phyloP scores from a whole-genome alignment of 768 basidiomycete species.

The Wakefieldia striispora region DNA sequence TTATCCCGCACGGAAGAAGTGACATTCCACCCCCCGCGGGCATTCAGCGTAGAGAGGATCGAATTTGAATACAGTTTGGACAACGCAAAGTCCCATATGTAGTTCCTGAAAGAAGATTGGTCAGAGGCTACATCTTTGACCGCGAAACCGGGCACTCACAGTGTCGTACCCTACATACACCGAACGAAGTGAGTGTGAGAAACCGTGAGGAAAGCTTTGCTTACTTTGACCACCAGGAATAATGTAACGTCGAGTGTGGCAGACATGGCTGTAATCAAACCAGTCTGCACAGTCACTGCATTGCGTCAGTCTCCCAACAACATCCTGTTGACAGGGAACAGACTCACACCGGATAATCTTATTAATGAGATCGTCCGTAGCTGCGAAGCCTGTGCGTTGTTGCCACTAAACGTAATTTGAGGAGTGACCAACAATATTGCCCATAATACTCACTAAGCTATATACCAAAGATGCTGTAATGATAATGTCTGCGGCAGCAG shows the following conservation, averaged over 20 bases:
- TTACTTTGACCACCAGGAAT: slow-evolving; percentile 22
- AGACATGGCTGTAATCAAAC: slow-evolving; percentile 14
- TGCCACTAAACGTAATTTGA: slow-evolving; percentile 27
- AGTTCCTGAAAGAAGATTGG: slow-evolving; percentile 7
- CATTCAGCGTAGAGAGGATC: slow-evolving; percentile 1
- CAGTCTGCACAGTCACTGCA: slow-evolving; percentile 1
- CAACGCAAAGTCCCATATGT: slow-evolving; percentile 25
- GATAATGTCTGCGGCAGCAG: slow-evolving; percentile 38
- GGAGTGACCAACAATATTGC: not conserved
- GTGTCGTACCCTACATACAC: slow-evolving; percentile 1
- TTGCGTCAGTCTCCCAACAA: no score
- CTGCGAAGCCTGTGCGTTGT: slow-evolving; percentile 42
- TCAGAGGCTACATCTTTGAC: not conserved
- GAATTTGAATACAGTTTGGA: slow-evolving; percentile 27
- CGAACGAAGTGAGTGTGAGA: not conserved
- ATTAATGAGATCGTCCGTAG: slow-evolving; percentile 38
- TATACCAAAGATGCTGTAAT: slow-evolving; percentile 44
- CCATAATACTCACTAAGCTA: slow-evolving; percentile 35
- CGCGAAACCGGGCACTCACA: not conserved
- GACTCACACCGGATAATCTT: slow-evolving; percentile 39
- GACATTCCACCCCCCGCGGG: slow-evolving; percentile 24
- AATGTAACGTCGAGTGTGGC: slow-evolving; percentile 21
- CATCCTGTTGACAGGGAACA: not conserved
- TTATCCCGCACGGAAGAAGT: not conserved
- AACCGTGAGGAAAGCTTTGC: not conserved